These are phyloP conservation scores for Ophiostoma sp. DNA, from an alignment of 2,329 filamentous ascomycete genomes.

Conservation along the genomic window DNA sequence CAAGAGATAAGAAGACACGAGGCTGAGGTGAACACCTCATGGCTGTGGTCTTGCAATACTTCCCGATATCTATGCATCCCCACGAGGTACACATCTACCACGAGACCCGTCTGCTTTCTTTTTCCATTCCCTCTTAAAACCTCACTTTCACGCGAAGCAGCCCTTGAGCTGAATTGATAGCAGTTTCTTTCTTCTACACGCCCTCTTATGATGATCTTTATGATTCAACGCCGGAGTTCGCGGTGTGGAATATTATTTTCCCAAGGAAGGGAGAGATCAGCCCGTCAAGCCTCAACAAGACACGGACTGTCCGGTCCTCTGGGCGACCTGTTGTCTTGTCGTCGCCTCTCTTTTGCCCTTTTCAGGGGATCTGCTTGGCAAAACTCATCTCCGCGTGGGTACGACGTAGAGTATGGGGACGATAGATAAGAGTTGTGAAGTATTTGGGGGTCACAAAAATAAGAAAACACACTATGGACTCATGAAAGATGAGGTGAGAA, in stretches of 20 bases:
- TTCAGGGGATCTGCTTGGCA: not conserved
- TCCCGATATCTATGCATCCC: not conserved
- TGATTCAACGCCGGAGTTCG: not conserved
- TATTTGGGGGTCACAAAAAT: not conserved
- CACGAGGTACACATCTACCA: not conserved
- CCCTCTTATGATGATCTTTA: not conserved
- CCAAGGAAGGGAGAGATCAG: not conserved
- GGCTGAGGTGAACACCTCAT: not conserved
- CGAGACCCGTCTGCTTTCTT: not conserved
- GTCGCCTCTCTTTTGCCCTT: not conserved
- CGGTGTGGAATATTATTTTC: not conserved
- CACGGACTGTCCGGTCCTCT: not conserved
- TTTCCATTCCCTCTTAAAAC: not conserved
- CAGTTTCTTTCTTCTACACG: not conserved
- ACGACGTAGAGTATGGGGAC: not conserved
- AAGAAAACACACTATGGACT: not conserved
- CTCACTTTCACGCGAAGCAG: not conserved
- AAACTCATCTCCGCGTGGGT: not conserved
- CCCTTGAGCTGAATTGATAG: not conserved
- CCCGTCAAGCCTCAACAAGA: not conserved
- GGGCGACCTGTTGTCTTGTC: not conserved
- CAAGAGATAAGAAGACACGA: slow-evolving; percentile 3
- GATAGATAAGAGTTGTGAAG: not conserved
- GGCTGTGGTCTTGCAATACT: not conserved
- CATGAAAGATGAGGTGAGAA: not conserved